Base-by-base conservation (phyloP, 2,329 filamentous ascomycete species). In the Paradendryphiella salina region DNA sequence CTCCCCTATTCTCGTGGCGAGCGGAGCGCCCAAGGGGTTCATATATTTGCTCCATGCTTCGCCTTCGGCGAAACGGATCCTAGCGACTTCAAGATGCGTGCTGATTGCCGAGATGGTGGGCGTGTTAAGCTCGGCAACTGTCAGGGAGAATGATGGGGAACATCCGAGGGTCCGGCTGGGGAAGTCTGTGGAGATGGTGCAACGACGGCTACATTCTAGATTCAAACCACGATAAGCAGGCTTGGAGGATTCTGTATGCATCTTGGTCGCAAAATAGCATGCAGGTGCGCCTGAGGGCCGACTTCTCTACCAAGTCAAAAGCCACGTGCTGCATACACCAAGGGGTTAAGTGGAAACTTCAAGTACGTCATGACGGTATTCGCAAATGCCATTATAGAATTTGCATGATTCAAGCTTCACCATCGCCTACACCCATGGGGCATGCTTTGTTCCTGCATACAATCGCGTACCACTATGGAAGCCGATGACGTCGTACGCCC, bases 71-170 rank as follows among this genome's bases (percentile, higher is more conserved):
- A 46, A 55, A 60, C 40, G 61, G 58, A 60, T 20, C 34, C 46
- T 53, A 36, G 15, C 37, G 38, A 18, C 43, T 31, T 21, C 46
- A 28, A 7, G 31, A 40, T 43, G 47, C 51, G 42, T 40, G 37
- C 40, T 42, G 41, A 41, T 52, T 59, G 41, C 60, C 58, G 61
- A 50, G 43, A 50, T 45, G 34, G 50, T 35, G 38, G 56, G 46
- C 38, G 17, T 57, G 55, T 56, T 67, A 69, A 67, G 65, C 65
- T 69, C 66, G 66, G 65, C 46, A 65, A 61, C 55, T 54, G 55
- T 57, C 15, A 49, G 48, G 26, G 47, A 46, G 37, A 50, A 39
- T 56, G 54, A 57, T 46, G 39, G 44, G 50, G 46, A 58, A 63
- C 53, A 66, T 62, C 64, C 64, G 62, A 64, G 63, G 63, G 44